Conservation (phyloP, 805 yeast species). For the Tetrapisispora phaffii region DNA sequence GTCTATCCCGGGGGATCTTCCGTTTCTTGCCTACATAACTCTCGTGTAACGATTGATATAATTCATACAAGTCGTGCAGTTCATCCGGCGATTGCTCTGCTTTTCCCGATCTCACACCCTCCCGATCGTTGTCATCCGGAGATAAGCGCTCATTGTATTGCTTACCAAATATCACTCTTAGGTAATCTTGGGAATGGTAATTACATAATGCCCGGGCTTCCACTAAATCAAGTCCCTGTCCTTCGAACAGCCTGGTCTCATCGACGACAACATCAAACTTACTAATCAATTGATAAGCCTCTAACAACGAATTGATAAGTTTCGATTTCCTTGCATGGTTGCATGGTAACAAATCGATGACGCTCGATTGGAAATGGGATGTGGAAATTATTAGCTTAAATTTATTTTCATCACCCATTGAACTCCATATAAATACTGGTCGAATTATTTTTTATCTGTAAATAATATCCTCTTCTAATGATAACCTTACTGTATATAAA, state of each 20-base stretch:
- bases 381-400: conserved; percentile 16
- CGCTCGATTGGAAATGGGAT: conserved; percentile 24
- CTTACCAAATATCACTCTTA: conserved; percentile 32
- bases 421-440: too few species aligned
- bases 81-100: too few species aligned
- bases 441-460: too few species aligned
- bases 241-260: conserved; percentile 6
- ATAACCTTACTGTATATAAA: too few species aligned
- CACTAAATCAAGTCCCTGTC: neutral
- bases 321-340: conserved; percentile 21
- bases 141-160: conserved; percentile 11
- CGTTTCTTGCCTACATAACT: neutral
- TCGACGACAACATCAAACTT: conserved; percentile 17
- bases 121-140: conserved; percentile 14
- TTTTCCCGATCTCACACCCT: conserved; percentile 9
- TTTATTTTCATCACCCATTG: neutral
- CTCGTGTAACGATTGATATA: neutral
- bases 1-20: too few species aligned
- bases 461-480: too few species aligned
- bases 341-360: conserved; percentile 27
- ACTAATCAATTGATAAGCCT: conserved; percentile 15
- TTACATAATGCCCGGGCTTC: neutral
- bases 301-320: conserved; percentile 17
- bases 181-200: conserved; percentile 37
- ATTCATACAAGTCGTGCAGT: neutral